phyloP scores from a whole-genome alignment of 129 eudicot species.

The Tagetes patula region DNA sequence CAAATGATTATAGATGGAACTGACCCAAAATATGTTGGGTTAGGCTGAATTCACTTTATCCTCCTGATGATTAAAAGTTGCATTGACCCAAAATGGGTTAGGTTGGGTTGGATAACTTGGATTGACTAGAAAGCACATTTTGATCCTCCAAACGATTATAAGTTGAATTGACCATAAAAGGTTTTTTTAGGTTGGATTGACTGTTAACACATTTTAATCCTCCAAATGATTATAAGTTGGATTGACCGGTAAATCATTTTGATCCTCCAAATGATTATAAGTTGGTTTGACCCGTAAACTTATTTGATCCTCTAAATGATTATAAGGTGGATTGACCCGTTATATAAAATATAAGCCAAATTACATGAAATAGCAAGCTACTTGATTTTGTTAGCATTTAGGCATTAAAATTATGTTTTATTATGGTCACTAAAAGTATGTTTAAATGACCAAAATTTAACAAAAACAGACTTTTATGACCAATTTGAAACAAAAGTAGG shows the following conservation, averaged over 20 bases:
- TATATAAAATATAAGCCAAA: neutral
- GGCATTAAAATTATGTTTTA: neutral
- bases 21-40: no score
- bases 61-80: no score
- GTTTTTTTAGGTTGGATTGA: neutral
- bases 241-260: no score
- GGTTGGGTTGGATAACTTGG: no score
- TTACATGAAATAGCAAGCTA: neutral
- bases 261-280: neutral
- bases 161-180: neutral
- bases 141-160: neutral
- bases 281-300: neutral
- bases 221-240: no score
- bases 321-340: neutral
- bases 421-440: neutral
- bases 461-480: neutral
- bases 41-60: no score
- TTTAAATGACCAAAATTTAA: neutral
- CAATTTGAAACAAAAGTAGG: neutral
- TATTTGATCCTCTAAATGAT: neutral
- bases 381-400: neutral
- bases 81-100: no score
- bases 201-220: neutral
- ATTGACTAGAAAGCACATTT: neutral
- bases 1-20: neutral